These are phyloP conservation scores for Kuraishia ogatae DNA, from an alignment of 805 yeast genomes.

Conservation along the genomic window DNA sequence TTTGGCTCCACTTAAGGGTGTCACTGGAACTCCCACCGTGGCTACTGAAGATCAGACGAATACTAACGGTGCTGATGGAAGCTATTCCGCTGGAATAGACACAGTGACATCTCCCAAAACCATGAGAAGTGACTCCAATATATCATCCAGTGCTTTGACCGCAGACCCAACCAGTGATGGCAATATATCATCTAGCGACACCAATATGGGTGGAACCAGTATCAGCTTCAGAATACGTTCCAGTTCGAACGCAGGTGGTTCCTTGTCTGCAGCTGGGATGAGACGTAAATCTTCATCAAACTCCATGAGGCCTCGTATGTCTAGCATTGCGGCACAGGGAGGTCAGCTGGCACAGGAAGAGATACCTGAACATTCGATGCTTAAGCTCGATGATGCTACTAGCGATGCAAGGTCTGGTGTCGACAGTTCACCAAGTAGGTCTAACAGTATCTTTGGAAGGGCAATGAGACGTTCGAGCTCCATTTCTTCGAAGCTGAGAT, in stretches of 20 bases:
- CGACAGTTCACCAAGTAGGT: background rate
- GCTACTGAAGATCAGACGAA: constrained; percentile 2
- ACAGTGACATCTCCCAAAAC: background rate
- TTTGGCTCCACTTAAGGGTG: background rate
- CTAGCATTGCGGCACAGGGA: background rate
- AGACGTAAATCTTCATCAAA: background rate
- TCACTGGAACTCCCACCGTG: background rate
- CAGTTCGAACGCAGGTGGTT: background rate
- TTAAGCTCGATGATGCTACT: background rate
- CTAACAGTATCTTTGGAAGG: background rate
- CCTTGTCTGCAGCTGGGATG: background rate
- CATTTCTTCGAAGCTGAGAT: background rate
- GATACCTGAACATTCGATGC: background rate
- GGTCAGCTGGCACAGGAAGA: background rate
- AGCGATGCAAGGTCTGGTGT: background rate
- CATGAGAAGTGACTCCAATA: background rate
- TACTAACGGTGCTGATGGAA: background rate
- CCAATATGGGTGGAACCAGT: background rate
- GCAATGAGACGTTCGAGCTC: constrained; percentile 1
- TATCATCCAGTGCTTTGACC: background rate
- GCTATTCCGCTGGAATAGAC: background rate
- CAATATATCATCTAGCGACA: background rate
- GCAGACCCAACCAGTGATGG: background rate
- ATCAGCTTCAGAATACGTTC: background rate
- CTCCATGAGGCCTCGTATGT: background rate